Percentiles rank a stretch among this genome's conserved stretches.
Conservation (phyloP, 1,284 basidiomycete genomes). For the Rhodotorula sp. region DNA sequence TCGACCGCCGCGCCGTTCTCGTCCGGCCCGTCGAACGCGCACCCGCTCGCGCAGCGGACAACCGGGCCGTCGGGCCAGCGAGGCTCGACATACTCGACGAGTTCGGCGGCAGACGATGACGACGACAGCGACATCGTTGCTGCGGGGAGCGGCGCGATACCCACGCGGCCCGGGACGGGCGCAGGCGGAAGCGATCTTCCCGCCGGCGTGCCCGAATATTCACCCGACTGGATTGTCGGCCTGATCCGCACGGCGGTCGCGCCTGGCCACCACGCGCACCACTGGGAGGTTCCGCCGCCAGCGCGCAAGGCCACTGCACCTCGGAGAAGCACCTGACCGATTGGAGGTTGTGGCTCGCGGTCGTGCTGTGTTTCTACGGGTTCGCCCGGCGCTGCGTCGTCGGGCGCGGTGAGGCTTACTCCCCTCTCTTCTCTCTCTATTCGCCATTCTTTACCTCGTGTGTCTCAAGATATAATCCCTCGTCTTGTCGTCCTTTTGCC, state of each 20-base stretch:
- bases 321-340: neutral
- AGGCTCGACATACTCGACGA: neutral
- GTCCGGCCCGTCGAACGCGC: constrained; percentile 8
- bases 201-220: constrained; percentile 15
- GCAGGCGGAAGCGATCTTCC: neutral
- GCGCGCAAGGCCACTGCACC: neutral
- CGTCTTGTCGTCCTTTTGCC: neutral
- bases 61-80: neutral
- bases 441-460: neutral
- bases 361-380: neutral
- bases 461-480: neutral
- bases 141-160: neutral
- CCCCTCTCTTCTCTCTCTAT: neutral
- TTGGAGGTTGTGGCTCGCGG: neutral
- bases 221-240: constrained; percentile 27
- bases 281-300: constrained; percentile 14
- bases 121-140: constrained; percentile 7
- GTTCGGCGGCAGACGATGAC: constrained; percentile 6
- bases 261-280: constrained; percentile 5
- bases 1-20: constrained; percentile 17
- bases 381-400: neutral
- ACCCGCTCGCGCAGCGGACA: neutral
- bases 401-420: neutral
- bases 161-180: neutral
- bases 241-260: constrained; percentile 22